Conservation (phyloP, 257 asterid genomes). For the Osmanthus fragrans region DNA sequence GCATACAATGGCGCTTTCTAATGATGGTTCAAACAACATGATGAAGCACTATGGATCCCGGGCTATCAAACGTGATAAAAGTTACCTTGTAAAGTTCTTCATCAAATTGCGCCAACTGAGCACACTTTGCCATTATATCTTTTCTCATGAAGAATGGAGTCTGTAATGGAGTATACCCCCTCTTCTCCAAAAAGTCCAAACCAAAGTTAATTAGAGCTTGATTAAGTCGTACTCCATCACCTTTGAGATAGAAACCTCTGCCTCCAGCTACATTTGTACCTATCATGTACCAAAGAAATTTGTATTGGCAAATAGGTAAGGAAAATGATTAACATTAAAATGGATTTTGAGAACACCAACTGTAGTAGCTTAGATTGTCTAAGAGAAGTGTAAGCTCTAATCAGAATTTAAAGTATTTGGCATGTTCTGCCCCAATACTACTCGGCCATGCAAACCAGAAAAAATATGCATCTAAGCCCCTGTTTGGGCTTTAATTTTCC, state of each 20-base stretch:
- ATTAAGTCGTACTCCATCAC: constrained; percentile 78
- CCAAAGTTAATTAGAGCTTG: constrained; percentile 83
- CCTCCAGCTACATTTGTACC: constrained; percentile 94
- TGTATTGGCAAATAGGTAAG: constrained; percentile 13
- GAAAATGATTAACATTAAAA: not conserved
- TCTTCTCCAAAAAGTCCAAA: constrained; percentile 63
- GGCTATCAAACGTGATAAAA: constrained; percentile 6
- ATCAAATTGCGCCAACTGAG: constrained; percentile 90
- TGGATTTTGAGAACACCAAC: not conserved
- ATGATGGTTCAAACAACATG: not conserved
- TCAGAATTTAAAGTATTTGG: not conserved
- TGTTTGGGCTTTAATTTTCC: too few relatives aligned
- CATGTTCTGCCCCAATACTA: not conserved
- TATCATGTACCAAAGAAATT: constrained; percentile 24
- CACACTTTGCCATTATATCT: constrained; percentile 92
- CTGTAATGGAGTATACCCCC: constrained; percentile 61
- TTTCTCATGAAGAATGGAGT: constrained; percentile 93
- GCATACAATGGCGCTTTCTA: not conserved
- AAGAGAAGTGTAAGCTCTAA: not conserved
- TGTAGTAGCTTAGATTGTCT: not conserved
- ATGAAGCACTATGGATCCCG: not conserved
- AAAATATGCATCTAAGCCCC: too few relatives aligned
- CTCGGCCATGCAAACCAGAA: not conserved
- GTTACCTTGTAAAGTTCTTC: constrained; percentile 95
- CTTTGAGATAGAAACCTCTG: constrained; percentile 83